These are phyloP conservation scores for Scheffersomyces coipomensis DNA, from an alignment of 805 yeast genomes.

Conservation along the genomic window DNA sequence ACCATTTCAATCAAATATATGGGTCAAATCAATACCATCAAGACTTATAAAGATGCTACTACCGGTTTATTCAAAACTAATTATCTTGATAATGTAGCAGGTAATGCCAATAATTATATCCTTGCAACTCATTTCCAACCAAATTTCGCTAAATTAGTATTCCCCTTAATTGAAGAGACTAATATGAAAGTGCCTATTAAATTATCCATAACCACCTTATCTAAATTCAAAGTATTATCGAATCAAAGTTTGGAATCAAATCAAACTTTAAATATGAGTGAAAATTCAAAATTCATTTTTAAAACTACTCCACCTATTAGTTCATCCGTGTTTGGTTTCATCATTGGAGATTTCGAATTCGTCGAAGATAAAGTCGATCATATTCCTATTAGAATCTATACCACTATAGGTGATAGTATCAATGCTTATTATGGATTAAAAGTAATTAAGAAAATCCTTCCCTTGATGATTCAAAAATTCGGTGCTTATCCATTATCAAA, in stretches of 20 bases:
- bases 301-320: constrained; percentile 57
- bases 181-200: constrained; percentile 50
- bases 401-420: constrained; percentile 51
- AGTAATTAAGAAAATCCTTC: constrained; percentile 46
- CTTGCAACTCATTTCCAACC: constrained; percentile 78
- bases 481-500: constrained; percentile 58
- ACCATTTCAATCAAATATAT: constrained; percentile 32
- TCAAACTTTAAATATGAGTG: constrained; percentile 14
- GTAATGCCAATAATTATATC: constrained; percentile 49
- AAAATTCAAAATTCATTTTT: constrained; percentile 40
- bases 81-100: constrained; percentile 50
- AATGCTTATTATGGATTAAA: constrained; percentile 51
- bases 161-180: constrained; percentile 72
- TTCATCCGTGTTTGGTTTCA: constrained; percentile 66
- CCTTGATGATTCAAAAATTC: constrained; percentile 45
- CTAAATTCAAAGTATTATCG: constrained; percentile 50
- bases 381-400: constrained; percentile 51
- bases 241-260: constrained; percentile 26
- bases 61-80: constrained; percentile 69
- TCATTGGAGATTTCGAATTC: constrained; percentile 64
- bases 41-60: constrained; percentile 56
- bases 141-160: constrained; percentile 55
- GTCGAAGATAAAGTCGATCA: constrained; percentile 16
- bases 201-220: constrained; percentile 46
- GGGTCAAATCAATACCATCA: constrained; percentile 51